phyloP scores from a whole-genome alignment of 306 rosid species.

The Fragaria ananassa region DNA sequence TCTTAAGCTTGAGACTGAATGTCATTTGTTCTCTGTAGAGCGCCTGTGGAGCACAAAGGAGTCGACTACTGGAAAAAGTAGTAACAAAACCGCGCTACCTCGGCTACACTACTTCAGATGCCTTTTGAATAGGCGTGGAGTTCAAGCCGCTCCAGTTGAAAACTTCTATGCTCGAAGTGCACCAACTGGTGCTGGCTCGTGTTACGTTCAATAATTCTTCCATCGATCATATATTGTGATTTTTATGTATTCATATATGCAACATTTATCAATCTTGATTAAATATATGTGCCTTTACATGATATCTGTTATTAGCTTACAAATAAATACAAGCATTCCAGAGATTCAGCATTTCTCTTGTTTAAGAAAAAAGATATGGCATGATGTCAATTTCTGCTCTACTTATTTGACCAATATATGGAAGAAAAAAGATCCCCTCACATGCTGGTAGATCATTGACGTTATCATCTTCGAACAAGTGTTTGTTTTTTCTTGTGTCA shows the following conservation, averaged over 20 bases:
- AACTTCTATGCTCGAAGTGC: conserved; percentile 63
- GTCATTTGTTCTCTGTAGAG: conserved; percentile 39
- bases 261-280: neutral
- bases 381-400: neutral
- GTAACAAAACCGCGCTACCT: conserved; percentile 44
- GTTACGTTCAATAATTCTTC: conserved; percentile 61
- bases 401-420: neutral
- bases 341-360: too few relatives aligned
- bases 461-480: neutral
- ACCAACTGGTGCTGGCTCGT: conserved; percentile 78
- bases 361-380: neutral
- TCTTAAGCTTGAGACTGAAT: conserved; percentile 22
- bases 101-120: conserved; percentile 81
- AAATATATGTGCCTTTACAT: neutral
- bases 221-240: conserved; percentile 1
- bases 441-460: neutral
- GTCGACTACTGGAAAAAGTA: conserved; percentile 33
- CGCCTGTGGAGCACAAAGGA: conserved; percentile 80
- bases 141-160: conserved; percentile 78
- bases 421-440: neutral
- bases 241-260: neutral
- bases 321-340: too few relatives aligned
- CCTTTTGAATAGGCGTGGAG: conserved; percentile 73
- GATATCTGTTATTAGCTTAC: neutral
- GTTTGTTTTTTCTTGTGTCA: neutral